Conservation (phyloP, 306 rosid species). For the Pachyrhizus erosus region DNA sequence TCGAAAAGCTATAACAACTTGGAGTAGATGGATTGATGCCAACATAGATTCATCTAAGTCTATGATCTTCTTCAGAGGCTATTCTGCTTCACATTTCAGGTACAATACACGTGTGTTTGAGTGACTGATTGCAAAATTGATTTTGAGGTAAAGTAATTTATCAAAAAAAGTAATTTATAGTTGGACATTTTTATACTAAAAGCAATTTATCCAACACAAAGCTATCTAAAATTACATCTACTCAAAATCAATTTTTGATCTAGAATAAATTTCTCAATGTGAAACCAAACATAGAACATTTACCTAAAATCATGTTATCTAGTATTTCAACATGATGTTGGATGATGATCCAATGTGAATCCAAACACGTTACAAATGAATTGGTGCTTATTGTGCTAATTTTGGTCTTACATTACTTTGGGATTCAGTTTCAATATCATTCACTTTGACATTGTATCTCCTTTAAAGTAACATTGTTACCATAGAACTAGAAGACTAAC, state of each 20-base stretch:
- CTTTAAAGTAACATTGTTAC: not conserved
- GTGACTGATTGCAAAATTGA: not conserved
- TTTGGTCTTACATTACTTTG: not conserved
- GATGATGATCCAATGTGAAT: not conserved
- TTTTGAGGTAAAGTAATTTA: not conserved
- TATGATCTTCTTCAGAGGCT: constrained; percentile 83
- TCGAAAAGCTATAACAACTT: constrained; percentile 85
- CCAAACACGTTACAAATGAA: not conserved
- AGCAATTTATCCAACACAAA: not conserved
- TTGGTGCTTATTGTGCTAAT: not conserved
- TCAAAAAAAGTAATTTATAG: not conserved
- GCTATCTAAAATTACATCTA: not conserved
- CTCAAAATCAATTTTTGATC: not conserved
- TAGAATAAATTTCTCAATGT: not conserved
- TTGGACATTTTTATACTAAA: not conserved
- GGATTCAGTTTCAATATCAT: constrained; percentile 2
- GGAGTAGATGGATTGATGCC: constrained; percentile 93
- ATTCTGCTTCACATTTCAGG: constrained; percentile 95
- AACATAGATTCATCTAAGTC: constrained; percentile 70
- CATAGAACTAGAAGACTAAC: not conserved
- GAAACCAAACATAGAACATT: not conserved
- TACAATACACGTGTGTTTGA: constrained; percentile 29
- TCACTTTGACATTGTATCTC: not conserved
- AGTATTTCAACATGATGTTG: not conserved
- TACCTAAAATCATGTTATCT: not conserved